Evolutionary conservation across 2,329 filamentous ascomycete genomes (phyloP).

Genomic region (Cladophialophora bantiana): DNA sequence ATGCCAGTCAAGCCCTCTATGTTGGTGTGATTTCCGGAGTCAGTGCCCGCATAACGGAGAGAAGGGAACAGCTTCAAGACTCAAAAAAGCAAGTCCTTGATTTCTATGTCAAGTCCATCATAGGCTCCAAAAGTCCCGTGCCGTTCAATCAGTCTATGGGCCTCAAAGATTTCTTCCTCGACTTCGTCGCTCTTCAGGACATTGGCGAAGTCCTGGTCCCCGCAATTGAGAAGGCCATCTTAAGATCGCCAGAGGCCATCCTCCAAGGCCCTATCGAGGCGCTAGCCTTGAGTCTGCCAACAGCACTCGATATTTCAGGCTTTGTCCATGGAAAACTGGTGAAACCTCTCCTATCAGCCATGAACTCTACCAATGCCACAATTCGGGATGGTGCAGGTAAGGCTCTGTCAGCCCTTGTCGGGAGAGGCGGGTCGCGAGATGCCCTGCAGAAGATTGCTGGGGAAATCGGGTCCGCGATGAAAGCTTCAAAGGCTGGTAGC

Average conservation of each 20-base stretch:
- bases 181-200: slow-evolving; percentile 76
- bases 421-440: slow-evolving; percentile 64
- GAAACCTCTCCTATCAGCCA: slow-evolving; percentile 86
- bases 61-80: slow-evolving; percentile 67
- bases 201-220: slow-evolving; percentile 78
- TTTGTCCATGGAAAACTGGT: slow-evolving; percentile 74
- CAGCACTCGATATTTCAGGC: slow-evolving; percentile 76
- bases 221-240: slow-evolving; percentile 82
- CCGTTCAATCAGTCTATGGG: slow-evolving; percentile 75
- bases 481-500: slow-evolving; percentile 80
- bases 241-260: slow-evolving; percentile 89
- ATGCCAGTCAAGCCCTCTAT: slow-evolving; percentile 74
- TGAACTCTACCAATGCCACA: slow-evolving; percentile 83
- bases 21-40: slow-evolving; percentile 89
- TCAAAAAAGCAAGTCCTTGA: slow-evolving; percentile 76
- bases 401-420: slow-evolving; percentile 75
- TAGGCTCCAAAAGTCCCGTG: slow-evolving; percentile 77
- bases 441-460: slow-evolving; percentile 73
- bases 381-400: slow-evolving; percentile 78
- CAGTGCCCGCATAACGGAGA: slow-evolving; percentile 71
- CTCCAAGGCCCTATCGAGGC: slow-evolving; percentile 78
- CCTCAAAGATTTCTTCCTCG: slow-evolving; percentile 80
- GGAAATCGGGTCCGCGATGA: slow-evolving; percentile 80
- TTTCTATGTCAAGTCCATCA: slow-evolving; percentile 84
- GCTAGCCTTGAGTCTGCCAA: slow-evolving; percentile 73